These are phyloP conservation scores for Tolypocladium cylindrosporum DNA, from an alignment of 2,329 filamentous ascomycete species.

Conservation along the genomic window DNA sequence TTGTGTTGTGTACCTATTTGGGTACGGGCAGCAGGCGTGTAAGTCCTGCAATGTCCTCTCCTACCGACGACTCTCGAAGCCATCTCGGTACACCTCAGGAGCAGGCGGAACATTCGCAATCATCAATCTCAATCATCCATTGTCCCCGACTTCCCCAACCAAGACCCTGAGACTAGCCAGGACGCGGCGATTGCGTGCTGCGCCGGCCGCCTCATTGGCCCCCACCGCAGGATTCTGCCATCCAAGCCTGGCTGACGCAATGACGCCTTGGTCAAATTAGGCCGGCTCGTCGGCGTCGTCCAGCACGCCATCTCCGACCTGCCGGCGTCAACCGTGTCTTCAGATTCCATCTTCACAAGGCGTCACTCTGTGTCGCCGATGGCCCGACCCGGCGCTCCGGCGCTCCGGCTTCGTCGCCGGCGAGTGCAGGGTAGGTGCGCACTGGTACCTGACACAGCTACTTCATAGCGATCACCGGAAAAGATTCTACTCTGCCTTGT, in stretches of 20 bases:
- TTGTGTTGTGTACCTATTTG: background rate
- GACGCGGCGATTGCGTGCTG: constrained; percentile 18
- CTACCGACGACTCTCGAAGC: background rate
- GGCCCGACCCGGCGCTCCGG: too few relatives aligned
- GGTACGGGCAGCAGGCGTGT: background rate
- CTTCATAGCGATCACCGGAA: too few relatives aligned
- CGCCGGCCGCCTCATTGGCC: constrained; percentile 13
- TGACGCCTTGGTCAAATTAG: background rate
- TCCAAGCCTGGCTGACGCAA: constrained; percentile 18
- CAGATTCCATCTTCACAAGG: too few relatives aligned
- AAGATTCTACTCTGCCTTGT: too few relatives aligned
- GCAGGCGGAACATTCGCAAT: background rate
- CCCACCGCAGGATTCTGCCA: constrained; percentile 13
- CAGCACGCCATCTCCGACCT: background rate
- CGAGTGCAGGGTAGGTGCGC: too few relatives aligned
- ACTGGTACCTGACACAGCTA: too few relatives aligned
- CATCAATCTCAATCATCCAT: too few relatives aligned
- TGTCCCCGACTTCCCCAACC: background rate
- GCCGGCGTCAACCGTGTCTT: background rate
- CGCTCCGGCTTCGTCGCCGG: too few relatives aligned
- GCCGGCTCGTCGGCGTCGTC: background rate
- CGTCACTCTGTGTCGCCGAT: too few relatives aligned
- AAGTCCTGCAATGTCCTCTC: background rate
- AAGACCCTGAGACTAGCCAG: constrained; percentile 2
- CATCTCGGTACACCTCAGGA: background rate